Conservation (phyloP, 1,139 yeast species). For the Yamadazyma jaroonii region DNA sequence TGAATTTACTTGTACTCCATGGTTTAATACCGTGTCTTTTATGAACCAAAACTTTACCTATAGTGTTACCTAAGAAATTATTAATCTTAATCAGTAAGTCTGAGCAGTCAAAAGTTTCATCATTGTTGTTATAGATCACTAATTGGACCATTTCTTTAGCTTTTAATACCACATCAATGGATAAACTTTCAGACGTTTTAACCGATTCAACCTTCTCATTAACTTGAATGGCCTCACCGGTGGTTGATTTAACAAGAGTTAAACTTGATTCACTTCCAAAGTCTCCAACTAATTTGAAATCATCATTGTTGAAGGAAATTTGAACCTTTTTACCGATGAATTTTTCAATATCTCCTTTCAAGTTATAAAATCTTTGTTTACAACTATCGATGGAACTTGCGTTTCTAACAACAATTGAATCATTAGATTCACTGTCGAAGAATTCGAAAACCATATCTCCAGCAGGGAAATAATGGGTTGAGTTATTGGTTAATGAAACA, state of each 20-base stretch:
- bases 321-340: slow-evolving; percentile 19
- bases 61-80: slow-evolving; percentile 28
- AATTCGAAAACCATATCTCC: slow-evolving; percentile 31
- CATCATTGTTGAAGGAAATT: slow-evolving; percentile 19
- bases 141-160: slow-evolving; percentile 32
- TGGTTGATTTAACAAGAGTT: slow-evolving; percentile 1
- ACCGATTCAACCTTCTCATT: not conserved
- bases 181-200: not conserved
- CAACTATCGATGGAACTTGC: slow-evolving; percentile 27
- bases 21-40: slow-evolving; percentile 33
- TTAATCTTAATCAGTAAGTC: slow-evolving; percentile 29
- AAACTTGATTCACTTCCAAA: slow-evolving; percentile 12
- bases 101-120: slow-evolving; percentile 26
- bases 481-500: slow-evolving; percentile 26
- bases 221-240: not conserved
- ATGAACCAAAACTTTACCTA: slow-evolving; percentile 27
- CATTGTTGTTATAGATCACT: slow-evolving; percentile 29
- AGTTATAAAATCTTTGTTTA: slow-evolving; percentile 29
- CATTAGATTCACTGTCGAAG: slow-evolving; percentile 11
- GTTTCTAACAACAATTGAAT: slow-evolving; percentile 23
- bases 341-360: slow-evolving; percentile 20
- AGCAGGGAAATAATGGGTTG: slow-evolving; percentile 23
- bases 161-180: slow-evolving; percentile 27
- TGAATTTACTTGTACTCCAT: slow-evolving; percentile 31
- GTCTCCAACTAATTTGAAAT: slow-evolving; percentile 23